These are phyloP conservation scores for Stephanodiscus minutulus DNA, from an alignment of 108 stramenopile genomes.

Conservation along the genomic window DNA sequence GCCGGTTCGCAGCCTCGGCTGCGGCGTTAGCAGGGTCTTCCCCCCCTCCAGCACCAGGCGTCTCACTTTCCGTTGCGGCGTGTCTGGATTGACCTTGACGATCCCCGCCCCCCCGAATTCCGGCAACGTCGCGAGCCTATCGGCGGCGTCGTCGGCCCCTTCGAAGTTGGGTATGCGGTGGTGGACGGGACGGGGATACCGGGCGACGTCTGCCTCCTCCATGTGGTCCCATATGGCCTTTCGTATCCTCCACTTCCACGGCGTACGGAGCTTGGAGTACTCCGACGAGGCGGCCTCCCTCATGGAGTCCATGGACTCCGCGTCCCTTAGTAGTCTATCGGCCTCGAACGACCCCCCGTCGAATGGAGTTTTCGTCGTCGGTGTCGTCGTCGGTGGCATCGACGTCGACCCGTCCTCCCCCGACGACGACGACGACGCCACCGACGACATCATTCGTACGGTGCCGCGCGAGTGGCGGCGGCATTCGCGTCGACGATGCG, in stretches of 20 bases:
- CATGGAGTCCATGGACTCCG: slow-evolving; percentile 67
- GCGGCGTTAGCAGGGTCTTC: slow-evolving; percentile 72
- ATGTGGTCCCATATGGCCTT: slow-evolving; percentile 74
- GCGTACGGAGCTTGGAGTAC: slow-evolving; percentile 68
- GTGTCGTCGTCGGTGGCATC: too few relatives aligned
- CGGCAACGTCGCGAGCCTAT: slow-evolving; percentile 46
- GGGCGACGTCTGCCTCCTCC: slow-evolving; percentile 63
- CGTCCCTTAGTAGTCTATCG: slow-evolving; percentile 63
- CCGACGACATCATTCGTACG: neutral
- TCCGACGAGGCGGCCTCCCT: slow-evolving; percentile 53
- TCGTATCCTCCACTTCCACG: slow-evolving; percentile 77
- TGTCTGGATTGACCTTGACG: slow-evolving; percentile 77
- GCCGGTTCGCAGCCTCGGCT: slow-evolving; percentile 70
- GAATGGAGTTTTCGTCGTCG: too few relatives aligned
- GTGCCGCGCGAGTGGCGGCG: too few relatives aligned
- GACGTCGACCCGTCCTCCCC: too few relatives aligned
- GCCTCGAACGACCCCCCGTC: slow-evolving; percentile 47
- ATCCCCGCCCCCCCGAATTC: slow-evolving; percentile 56
- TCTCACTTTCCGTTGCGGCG: slow-evolving; percentile 64
- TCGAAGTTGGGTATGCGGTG: slow-evolving; percentile 77
- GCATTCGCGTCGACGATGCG: too few relatives aligned
- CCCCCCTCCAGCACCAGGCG: slow-evolving; percentile 53
- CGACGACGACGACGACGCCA: too few relatives aligned
- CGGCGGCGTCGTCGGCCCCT: slow-evolving; percentile 62
- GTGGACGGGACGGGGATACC: slow-evolving; percentile 69